These are phyloP conservation scores for Choanephora cucurbitarum DNA, from an alignment of 371 early-diverging fungal species.

Conservation along the genomic window DNA sequence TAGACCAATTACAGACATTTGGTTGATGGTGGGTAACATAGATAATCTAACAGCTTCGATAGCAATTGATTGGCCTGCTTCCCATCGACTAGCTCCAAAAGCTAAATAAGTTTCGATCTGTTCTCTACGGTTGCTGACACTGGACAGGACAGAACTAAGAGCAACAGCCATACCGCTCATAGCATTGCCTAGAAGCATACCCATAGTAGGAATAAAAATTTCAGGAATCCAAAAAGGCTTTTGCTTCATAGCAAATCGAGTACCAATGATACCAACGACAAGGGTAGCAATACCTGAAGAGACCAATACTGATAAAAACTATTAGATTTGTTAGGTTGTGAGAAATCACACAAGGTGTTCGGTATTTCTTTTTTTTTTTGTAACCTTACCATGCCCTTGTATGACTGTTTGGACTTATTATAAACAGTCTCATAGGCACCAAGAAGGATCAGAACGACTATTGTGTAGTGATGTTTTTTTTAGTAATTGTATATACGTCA, in stretches of 20 bases:
- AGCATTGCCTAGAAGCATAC: slow-evolving; percentile 82
- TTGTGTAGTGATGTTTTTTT: background rate
- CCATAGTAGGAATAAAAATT: slow-evolving; percentile 81
- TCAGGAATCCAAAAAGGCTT: slow-evolving; percentile 71
- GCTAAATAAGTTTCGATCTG: slow-evolving; percentile 72
- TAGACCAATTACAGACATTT: slow-evolving; percentile 82
- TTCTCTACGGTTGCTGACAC: slow-evolving; percentile 56
- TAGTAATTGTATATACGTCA: too few relatives aligned
- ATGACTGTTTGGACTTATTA: slow-evolving; percentile 51
- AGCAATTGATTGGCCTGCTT: slow-evolving; percentile 71
- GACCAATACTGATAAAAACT: slow-evolving; percentile 49
- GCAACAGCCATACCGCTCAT: slow-evolving; percentile 82
- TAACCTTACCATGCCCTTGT: slow-evolving; percentile 51
- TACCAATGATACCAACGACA: slow-evolving; percentile 58
- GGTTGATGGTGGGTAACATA: slow-evolving; percentile 79
- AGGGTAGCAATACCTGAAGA: slow-evolving; percentile 48
- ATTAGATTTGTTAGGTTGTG: background rate
- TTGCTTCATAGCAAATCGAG: slow-evolving; percentile 70
- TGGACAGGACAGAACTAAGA: slow-evolving; percentile 53
- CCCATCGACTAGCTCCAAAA: slow-evolving; percentile 84
- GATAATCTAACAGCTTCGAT: slow-evolving; percentile 73
- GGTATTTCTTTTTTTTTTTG: background rate
- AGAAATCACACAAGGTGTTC: background rate
- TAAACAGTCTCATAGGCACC: slow-evolving; percentile 57
- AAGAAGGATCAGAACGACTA: slow-evolving; percentile 42